Base-by-base conservation (phyloP, 164 flowering plant genomes). In the Magnolia kwangsiensis region DNA sequence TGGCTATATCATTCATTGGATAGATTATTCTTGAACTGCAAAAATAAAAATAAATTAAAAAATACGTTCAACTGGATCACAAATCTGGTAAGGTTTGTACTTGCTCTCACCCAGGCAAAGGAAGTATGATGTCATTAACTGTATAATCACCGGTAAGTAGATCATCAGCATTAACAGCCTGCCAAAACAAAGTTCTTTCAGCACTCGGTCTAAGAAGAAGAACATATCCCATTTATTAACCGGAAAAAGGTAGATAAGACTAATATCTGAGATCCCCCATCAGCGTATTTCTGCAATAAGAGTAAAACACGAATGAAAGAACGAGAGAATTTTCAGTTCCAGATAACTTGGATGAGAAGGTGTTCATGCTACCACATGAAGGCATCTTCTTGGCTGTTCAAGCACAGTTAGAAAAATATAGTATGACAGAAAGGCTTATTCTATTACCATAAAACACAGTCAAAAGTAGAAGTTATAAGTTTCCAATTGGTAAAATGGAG, bases 71-170 rank as follows among this genome's bases (percentile, higher is more conserved):
- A 55, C 18, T n/a, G 67, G 27, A 58, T 23, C 61, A 59, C 45
- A 71, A 63, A 11, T 59, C 51, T n/a, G 55, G 20, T 49, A 29
- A 74, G 7, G 50, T 50, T 37, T 55, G 45, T 14, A 9, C 51
- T 50, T 59, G 61, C 24, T 19, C 87, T 84, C 79, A 92, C 98
- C 99, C 98, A 78, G 98, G 98, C 83, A 94, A 80, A 74, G 99
- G 99, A 81, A 96, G 99, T 79, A 94, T 80, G 70, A 96, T 83
- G 83, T 96, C 98, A 14, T 91, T 88, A 83, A 88, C 71, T 20
- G 89, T 79, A 74, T 92, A 92, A 19, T 70, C 85, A 66, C 90
- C 90, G 67, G 81, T 69, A 49, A 72, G 81, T 37, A 96, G 76
- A 84, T 93, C 96, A 74, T 91, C 95, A 8, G 83, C 88, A 79